These are phyloP conservation scores for Parasitella parasitica DNA, from an alignment of 371 early-diverging fungal species.

Conservation along the genomic window DNA sequence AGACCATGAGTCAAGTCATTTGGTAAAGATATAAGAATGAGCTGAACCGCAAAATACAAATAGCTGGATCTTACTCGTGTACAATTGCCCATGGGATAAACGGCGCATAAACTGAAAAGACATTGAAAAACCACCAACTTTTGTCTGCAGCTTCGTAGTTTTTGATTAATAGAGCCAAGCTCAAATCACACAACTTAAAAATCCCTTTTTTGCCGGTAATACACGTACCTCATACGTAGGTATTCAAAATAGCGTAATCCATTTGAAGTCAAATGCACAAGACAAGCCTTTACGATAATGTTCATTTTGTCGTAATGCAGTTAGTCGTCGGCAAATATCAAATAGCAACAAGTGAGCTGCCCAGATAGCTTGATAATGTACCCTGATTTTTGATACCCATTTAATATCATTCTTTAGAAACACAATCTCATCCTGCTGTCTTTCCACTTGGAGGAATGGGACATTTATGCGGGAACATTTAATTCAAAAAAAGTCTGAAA, in stretches of 20 bases:
- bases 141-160: slow-evolving; percentile 49
- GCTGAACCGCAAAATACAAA: slow-evolving; percentile 29
- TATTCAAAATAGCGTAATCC: slow-evolving; percentile 66
- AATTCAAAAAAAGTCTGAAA: slow-evolving; percentile 64
- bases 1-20: slow-evolving; percentile 68
- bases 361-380: slow-evolving; percentile 19
- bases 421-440: slow-evolving; percentile 50
- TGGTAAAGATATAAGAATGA: slow-evolving; percentile 78
- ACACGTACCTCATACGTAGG: slow-evolving; percentile 76
- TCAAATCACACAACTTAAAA: slow-evolving; percentile 55
- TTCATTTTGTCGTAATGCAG: slow-evolving; percentile 15
- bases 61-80: slow-evolving; percentile 43
- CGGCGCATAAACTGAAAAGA: slow-evolving; percentile 61
- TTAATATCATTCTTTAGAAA: slow-evolving; percentile 49
- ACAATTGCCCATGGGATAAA: slow-evolving; percentile 44
- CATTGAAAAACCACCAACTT: slow-evolving; percentile 66
- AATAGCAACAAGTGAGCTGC: background rate
- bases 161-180: slow-evolving; percentile 49
- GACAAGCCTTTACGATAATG: slow-evolving; percentile 42
- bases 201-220: slow-evolving; percentile 39
- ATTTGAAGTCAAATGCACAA: slow-evolving; percentile 39
- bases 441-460: slow-evolving; percentile 63
- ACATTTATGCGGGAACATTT: slow-evolving; percentile 46
- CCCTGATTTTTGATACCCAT: slow-evolving; percentile 30
- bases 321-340: background rate